A percentile compares a stretch with the other conserved stretches of the same genome.
Conservation (phyloP, 805 yeast genomes). For the Zygosaccharomyces pseudorouxii region DNA sequence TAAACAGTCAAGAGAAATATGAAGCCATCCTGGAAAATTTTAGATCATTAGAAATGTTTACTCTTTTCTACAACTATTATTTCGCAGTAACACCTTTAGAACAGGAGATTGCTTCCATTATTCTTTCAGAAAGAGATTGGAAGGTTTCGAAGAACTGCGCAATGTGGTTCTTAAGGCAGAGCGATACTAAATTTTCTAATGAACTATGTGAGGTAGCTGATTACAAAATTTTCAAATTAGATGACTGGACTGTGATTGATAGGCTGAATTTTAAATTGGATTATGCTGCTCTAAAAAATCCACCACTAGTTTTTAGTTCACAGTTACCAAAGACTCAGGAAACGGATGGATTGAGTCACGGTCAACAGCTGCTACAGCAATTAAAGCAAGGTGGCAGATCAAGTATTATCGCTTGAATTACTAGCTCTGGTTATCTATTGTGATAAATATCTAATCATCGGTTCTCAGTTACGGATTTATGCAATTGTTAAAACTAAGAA, state of each 20-base stretch:
- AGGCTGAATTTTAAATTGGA: constrained; percentile 40
- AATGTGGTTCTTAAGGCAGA: constrained; percentile 40
- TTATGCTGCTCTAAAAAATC: constrained; percentile 24
- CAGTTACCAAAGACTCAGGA: constrained; percentile 6
- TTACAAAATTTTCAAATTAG: constrained; percentile 41
- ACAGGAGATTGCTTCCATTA: constrained; percentile 35
- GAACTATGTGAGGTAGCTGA: constrained; percentile 42
- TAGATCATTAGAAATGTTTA: constrained; percentile 32
- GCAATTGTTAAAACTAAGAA: neutral
- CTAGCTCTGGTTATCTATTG: neutral
- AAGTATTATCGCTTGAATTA: constrained; percentile 10
- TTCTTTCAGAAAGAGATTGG: constrained; percentile 39
- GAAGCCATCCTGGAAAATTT: constrained; percentile 26
- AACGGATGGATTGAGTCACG: constrained; percentile 18
- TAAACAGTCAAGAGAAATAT: constrained; percentile 5
- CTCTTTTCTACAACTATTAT: constrained; percentile 43
- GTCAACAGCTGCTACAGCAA: constrained; percentile 31
- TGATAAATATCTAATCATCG: neutral
- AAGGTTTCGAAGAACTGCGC: constrained; percentile 32
- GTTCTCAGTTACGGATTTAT: constrained; percentile 3
- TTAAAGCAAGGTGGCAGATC: constrained; percentile 27
- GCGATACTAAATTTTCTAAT: constrained; percentile 37
- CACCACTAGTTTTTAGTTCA: constrained; percentile 5
- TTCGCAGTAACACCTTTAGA: constrained; percentile 42
- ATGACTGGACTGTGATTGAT: constrained; percentile 42